phyloP scores from a whole-genome alignment of 2,329 filamentous ascomycete species.

The Paradendryphiella salina region DNA sequence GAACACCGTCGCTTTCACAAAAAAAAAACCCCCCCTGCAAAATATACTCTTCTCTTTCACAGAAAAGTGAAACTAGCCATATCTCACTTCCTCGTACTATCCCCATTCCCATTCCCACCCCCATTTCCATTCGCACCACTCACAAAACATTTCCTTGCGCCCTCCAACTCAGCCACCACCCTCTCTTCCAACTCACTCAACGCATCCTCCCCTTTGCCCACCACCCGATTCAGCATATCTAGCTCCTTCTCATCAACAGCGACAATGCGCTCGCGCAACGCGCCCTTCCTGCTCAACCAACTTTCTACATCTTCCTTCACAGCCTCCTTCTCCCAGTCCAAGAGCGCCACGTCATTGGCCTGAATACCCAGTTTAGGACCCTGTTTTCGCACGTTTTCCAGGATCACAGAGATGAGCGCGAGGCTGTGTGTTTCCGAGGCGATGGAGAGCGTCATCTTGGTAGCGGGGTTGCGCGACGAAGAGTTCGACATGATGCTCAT shows the following conservation, averaged over 20 bases:
- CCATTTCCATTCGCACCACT: conserved; percentile 22
- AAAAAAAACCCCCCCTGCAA: no score
- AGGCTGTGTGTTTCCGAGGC: conserved; percentile 79
- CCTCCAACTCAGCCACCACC: conserved; percentile 57
- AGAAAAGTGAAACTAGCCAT: no score
- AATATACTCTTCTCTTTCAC: no score
- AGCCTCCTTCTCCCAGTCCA: conserved; percentile 73
- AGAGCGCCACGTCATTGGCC: conserved; percentile 65
- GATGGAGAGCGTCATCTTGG: conserved; percentile 70
- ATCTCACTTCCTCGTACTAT: conserved; percentile 5
- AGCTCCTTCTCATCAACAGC: conserved; percentile 73
- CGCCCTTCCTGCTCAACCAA: conserved; percentile 70
- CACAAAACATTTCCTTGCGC: conserved; percentile 45
- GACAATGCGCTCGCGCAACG: conserved; percentile 72
- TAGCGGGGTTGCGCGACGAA: conserved; percentile 30
- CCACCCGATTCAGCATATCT: conserved; percentile 55
- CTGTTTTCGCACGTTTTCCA: conserved; percentile 65
- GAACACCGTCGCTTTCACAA: no score
- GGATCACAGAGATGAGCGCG: conserved; percentile 72
- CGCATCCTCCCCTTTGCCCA: conserved; percentile 29
- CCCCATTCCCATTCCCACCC: conserved; percentile 12
- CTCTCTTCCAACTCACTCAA: conserved; percentile 72
- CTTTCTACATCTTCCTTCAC: conserved; percentile 84
- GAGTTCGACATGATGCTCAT: conserved; percentile 66
- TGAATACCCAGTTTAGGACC: conserved; percentile 53